Evolutionary conservation across 306 rosid species (phyloP).

Genomic region (Cicer arietinum): DNA sequence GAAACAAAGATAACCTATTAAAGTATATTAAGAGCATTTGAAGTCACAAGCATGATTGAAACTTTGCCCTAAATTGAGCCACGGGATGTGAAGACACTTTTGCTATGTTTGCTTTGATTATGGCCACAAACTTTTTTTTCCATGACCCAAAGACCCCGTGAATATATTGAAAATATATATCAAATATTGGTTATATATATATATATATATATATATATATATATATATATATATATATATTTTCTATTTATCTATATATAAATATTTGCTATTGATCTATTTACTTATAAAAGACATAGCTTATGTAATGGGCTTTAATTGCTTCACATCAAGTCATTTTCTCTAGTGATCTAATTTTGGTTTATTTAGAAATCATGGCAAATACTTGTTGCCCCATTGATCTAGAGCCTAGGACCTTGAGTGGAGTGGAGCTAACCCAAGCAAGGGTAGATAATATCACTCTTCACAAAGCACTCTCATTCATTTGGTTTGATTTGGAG

Average conservation of each 20-base stretch:
- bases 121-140: conserved; percentile 45
- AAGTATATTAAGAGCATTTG: conserved; percentile 1
- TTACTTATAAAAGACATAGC: conserved; percentile 1
- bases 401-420: conserved; percentile 78
- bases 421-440: conserved; percentile 60
- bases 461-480: background rate
- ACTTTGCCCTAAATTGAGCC: conserved; percentile 21
- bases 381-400: conserved; percentile 71
- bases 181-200: conserved; percentile 25
- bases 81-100: conserved; percentile 34
- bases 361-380: conserved; percentile 51
- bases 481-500: background rate
- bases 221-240: background rate
- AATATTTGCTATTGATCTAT: background rate
- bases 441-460: conserved; percentile 63
- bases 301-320: conserved; percentile 42
- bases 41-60: conserved; percentile 42
- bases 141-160: conserved; percentile 53
- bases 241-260: too few relatives aligned
- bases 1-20: conserved; percentile 6
- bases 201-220: too few relatives aligned
- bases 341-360: conserved; percentile 22
- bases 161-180: conserved; percentile 39
- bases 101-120: conserved; percentile 23
- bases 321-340: conserved; percentile 34